Conservation (phyloP, 192 early-diverging fungal species). For the Cladochytrium replicatum region DNA sequence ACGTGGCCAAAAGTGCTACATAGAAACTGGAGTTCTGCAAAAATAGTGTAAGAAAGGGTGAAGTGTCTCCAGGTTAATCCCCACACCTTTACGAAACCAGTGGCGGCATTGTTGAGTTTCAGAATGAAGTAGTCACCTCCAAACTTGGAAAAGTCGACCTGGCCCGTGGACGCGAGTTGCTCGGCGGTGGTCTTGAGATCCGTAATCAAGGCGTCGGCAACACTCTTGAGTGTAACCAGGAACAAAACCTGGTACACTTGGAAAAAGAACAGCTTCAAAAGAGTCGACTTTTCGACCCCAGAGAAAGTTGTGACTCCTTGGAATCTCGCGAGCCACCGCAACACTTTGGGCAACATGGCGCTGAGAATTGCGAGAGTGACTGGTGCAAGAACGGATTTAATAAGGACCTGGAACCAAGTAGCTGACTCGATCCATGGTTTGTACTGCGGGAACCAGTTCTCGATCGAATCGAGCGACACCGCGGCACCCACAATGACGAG, state of each 20-base stretch:
- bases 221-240: slow-evolving; percentile 5
- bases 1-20: slow-evolving; percentile 19
- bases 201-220: too few relatives aligned
- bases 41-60: background rate
- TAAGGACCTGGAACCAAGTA: slow-evolving; percentile 7
- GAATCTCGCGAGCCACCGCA: slow-evolving; percentile 21
- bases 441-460: slow-evolving; percentile 1
- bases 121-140: too few relatives aligned
- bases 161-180: background rate
- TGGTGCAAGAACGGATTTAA: slow-evolving; percentile 24
- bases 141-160: background rate
- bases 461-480: background rate
- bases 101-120: too few relatives aligned
- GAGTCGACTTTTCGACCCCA: slow-evolving; percentile 30
- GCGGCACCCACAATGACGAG: background rate
- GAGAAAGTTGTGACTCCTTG: slow-evolving; percentile 23
- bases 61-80: too few relatives aligned
- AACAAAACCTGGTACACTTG: slow-evolving; percentile 23
- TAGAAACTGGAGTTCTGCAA: slow-evolving; percentile 26
- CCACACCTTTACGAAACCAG: too few relatives aligned
- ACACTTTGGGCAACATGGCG: slow-evolving; percentile 22
- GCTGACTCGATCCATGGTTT: slow-evolving; percentile 12
- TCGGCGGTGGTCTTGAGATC: background rate
- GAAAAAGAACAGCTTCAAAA: slow-evolving; percentile 37
- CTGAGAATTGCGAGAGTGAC: slow-evolving; percentile 22